Base-by-base conservation (phyloP, 108 stramenopile species). In the Pseudonitzschia delicatissima region DNA sequence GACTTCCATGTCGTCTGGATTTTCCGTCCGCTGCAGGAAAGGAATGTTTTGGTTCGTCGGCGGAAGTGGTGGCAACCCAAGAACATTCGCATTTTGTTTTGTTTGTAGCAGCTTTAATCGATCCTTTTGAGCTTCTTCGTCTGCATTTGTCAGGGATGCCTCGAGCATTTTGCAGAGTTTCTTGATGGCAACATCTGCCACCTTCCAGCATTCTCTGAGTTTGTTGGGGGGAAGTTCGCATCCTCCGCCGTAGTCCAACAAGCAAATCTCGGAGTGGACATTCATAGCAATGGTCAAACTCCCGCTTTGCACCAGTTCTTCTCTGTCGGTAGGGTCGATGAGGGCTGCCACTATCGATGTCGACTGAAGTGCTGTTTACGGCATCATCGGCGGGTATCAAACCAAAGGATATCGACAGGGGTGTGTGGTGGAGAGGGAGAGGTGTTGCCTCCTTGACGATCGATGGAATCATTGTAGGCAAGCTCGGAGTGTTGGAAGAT, bases 381-480 rank as follows among this genome's bases (percentile, higher is more conserved):
- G 60, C 67, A 61, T 77, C 78, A 18, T 75, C 77, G 31, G 86
- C 83, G n/a, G 88, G 81, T 66, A 95, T 84, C 27, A 96, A 66
- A 2, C 89, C 95, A 81, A 96, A 97, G 1, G 93, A 87, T 34
- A 95, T 76, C 33, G 91, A 87, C 8, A 96, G 73, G 21, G 96
- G 96, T 26, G 93, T 88, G 70, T 97, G 96, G 74, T 97, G 96
- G 66, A 97, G 67, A 12, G 96, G 92, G 40, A 97, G 78, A 18
- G 96, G 95, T 23, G 88, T 80, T 12, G 95, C 87, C 69, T 97
- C 96, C 55, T 88, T 87, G 40, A 92, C 86, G 47, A 89, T 90
- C 17, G 88, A 82, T 49, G 90, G 82, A 57, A 85, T 71, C 32
- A 85, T 76, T 7, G 64, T 70, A 5, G 83, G 76, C 72, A 77